Base-by-base conservation (phyloP, 2,329 filamentous ascomycete genomes). In the Zasmidium angulare region DNA sequence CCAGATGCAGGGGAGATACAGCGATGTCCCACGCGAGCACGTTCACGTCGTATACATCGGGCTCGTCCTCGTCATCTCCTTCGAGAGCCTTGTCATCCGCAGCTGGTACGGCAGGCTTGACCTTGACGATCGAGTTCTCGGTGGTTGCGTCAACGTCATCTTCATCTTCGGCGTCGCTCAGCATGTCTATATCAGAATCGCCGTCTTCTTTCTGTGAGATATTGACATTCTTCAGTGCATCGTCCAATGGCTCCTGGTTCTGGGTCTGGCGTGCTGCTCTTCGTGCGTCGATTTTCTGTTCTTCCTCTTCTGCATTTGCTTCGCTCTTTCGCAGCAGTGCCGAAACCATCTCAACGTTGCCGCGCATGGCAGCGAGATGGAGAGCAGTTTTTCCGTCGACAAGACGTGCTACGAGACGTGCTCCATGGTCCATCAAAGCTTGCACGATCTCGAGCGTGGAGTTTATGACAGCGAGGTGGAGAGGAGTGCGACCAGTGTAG, bases 311-410 rank as follows among this genome's bases (percentile, higher is more conserved):
- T 71, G 92, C 87, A 61, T 95, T 95, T 26, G 83, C 81, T 58
- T 85, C 83, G 68, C 90, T 95, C 76, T 87, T 91, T 31, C 86
- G 80, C 70, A 96, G 83, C 12, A 96, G 77, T 7, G 87, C 84
- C 62, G 82, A 86, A 64, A 95, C 81, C 63, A 95, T 93, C 19
- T 87, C 84, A 1, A 77, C 71, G 63, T 86, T 77, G 0, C 91
- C 91, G 21, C 88, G 82, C 48, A 86, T 82, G 19, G 90, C 89
- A 19, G 91, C 91, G 26, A 96, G 78, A 73, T 96, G 91, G n/a
- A 96, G 80, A 9, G 91, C 89, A 1, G 90, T 96, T 65, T 85
- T 84, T 2, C 91, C 91, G 72, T 95, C 91, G 0, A 89, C 89
- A 43, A 96, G 73, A 52, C 91, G 85, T 52, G 90, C 82, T 22